These are phyloP conservation scores for Scheffersomyces lignosus DNA, from an alignment of 805 yeast genomes.

Conservation along the genomic window DNA sequence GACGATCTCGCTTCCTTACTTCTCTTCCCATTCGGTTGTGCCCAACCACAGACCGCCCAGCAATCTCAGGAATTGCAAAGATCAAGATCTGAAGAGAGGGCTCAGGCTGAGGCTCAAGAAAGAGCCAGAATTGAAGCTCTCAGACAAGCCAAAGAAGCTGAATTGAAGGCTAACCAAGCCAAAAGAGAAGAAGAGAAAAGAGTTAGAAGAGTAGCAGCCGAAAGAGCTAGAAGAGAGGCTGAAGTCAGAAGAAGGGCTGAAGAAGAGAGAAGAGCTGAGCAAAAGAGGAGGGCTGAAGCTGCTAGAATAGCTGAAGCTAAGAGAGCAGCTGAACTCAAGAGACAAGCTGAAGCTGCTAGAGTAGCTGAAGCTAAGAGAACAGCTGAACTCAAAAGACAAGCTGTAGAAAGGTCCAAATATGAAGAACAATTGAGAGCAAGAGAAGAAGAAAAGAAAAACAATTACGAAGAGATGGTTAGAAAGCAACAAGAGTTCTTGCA, in stretches of 20 bases:
- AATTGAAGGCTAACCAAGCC: slow-evolving; percentile 5
- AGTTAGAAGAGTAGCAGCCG: slow-evolving; percentile 10
- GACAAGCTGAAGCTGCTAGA: slow-evolving; percentile 5
- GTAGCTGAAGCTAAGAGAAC: slow-evolving; percentile 5
- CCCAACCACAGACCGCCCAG: not conserved
- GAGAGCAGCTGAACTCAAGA: not conserved
- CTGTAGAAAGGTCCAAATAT: slow-evolving; percentile 6
- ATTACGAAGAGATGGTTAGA: slow-evolving; percentile 6
- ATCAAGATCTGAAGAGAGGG: slow-evolving; percentile 7
- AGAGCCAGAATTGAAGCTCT: slow-evolving; percentile 7
- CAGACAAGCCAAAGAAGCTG: not conserved
- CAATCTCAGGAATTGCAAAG: slow-evolving; percentile 6
- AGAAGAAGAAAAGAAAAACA: slow-evolving; percentile 9
- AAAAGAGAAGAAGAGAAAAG: slow-evolving; percentile 7
- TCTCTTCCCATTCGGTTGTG: slow-evolving; percentile 2
- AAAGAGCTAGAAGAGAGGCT: slow-evolving; percentile 12
- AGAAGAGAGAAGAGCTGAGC: slow-evolving; percentile 5
- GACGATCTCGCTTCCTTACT: slow-evolving; percentile 9
- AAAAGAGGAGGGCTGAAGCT: slow-evolving; percentile 4
- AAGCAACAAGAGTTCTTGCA: slow-evolving; percentile 20
- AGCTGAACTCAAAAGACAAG: slow-evolving; percentile 8
- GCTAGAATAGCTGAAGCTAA: slow-evolving; percentile 2
- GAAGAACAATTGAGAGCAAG: slow-evolving; percentile 8
- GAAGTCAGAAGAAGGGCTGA: slow-evolving; percentile 6
- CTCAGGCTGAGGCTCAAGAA: slow-evolving; percentile 3